Evolutionary conservation across 805 yeast genomes (phyloP).

Genomic region (Saccharomycopsis babjevae): DNA sequence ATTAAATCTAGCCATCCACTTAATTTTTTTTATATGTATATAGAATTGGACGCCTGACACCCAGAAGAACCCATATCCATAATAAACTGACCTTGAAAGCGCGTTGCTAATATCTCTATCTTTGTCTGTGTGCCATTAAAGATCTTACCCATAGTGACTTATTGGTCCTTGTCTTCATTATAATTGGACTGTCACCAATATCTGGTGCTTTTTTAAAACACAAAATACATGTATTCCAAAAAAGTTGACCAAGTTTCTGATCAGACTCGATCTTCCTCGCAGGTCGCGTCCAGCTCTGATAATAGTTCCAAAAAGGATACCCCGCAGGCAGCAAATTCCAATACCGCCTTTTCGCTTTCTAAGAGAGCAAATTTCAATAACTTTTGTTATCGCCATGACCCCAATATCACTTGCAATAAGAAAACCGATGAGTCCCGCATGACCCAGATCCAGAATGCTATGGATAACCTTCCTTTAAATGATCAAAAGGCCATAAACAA

Average conservation of each 20-base stretch:
- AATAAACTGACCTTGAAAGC: no score
- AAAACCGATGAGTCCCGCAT: conserved; percentile 54
- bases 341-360: neutral
- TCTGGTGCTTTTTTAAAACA: neutral
- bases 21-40: no score
- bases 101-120: no score
- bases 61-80: no score
- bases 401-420: conserved; percentile 68
- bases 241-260: neutral
- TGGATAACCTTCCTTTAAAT: conserved; percentile 50
- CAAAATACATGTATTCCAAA: neutral
- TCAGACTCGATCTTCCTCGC: neutral
- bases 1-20: no score
- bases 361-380: conserved; percentile 24
- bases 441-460: conserved; percentile 47
- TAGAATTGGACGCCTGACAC: no score
- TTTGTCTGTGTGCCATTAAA: no score
- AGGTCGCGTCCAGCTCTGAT: neutral
- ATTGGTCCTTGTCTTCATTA: neutral
- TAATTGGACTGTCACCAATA: neutral
- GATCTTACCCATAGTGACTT: no score
- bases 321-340: neutral
- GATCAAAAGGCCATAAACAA: conserved; percentile 73
- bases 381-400: conserved; percentile 90
- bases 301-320: neutral